Base-by-base conservation (phyloP, 768 basidiomycete genomes). In the Hortiboletus campestris region DNA sequence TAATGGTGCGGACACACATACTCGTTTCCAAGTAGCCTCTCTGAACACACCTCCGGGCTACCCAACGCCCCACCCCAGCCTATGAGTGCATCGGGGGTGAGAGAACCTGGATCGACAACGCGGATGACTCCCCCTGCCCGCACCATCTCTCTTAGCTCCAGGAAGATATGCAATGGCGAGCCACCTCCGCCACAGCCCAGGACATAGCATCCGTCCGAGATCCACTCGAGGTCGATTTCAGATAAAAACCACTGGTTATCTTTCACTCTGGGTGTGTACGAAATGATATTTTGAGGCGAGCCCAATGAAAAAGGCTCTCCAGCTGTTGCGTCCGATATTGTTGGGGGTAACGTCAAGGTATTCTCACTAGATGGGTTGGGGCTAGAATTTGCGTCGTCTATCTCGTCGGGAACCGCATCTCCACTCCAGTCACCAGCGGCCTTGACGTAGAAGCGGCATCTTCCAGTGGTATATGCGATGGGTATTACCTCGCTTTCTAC, bases 121-220 rank as follows among this genome's bases (percentile, higher is more conserved):
- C 75, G 73, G 46, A 83, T 73, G 5, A 61, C 62, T 6, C 72
- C 71, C 6, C 84, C 85, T 22, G 74, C 70, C 6, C 84, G 74
- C 2, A 85, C 67, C 56, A 83, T 73, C 59, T 85, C 80, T 36
- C 82, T 73, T 9, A 77, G 69, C 60, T 77, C 77, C 4, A 85
- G 66, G 61, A 77, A 84, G 2, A 74, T 67, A 17, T 80, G 77
- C 57, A 83, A 77, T 0, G 85, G 81, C 3, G 79, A 77, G 8
- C 85, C 85, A 3, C 85, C 85, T 29, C 85, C 85, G 3, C 85
- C 85, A 17, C 78, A 80, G 0, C 85, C 85, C 2, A 87, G 72
- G 39, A 86, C 74, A 39, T 81, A 82, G 49, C 84, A 84, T 31
- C 85, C 85, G 50, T 83, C 81, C 25, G 82, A 77, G 44, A 87